These are phyloP conservation scores for Atkinsonella hypoxylon DNA, from an alignment of 2,329 filamentous ascomycete genomes.

Conservation along the genomic window DNA sequence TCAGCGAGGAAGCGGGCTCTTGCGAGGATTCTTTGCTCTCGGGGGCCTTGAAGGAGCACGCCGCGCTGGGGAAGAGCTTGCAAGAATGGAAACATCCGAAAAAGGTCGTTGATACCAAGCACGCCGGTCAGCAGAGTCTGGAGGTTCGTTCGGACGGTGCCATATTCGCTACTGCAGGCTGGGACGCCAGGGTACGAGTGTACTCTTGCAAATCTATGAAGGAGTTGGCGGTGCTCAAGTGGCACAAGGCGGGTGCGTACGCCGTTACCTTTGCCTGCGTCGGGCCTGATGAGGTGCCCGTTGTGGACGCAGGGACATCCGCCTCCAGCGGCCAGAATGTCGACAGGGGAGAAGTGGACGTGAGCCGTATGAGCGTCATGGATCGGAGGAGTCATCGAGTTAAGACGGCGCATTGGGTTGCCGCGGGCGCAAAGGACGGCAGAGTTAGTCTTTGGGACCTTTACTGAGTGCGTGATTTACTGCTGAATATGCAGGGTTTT, in stretches of 20 bases:
- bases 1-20: too few relatives aligned
- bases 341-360: not conserved
- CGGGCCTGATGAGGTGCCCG: not conserved
- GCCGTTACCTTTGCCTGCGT: slow-evolving; percentile 58
- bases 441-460: slow-evolving; percentile 95
- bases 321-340: not conserved
- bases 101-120: slow-evolving; percentile 63
- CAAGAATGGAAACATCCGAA: slow-evolving; percentile 35
- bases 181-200: slow-evolving; percentile 73
- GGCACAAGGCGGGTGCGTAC: slow-evolving; percentile 85
- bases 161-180: slow-evolving; percentile 82
- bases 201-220: slow-evolving; percentile 73
- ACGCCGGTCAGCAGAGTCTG: slow-evolving; percentile 80
- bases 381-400: slow-evolving; percentile 52
- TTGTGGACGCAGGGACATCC: not conserved
- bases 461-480: slow-evolving; percentile 39
- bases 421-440: slow-evolving; percentile 84
- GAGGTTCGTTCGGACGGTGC: slow-evolving; percentile 66
- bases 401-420: slow-evolving; percentile 73
- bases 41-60: slow-evolving; percentile 8
- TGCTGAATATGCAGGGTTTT: too few relatives aligned
- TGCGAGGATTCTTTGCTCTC: slow-evolving; percentile 19
- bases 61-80: slow-evolving; percentile 2
- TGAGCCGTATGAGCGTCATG: slow-evolving; percentile 33
- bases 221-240: slow-evolving; percentile 85